Evolutionary conservation across 345 rosid species (phyloP).

Genomic region (Aquilaria yunnanensis): DNA sequence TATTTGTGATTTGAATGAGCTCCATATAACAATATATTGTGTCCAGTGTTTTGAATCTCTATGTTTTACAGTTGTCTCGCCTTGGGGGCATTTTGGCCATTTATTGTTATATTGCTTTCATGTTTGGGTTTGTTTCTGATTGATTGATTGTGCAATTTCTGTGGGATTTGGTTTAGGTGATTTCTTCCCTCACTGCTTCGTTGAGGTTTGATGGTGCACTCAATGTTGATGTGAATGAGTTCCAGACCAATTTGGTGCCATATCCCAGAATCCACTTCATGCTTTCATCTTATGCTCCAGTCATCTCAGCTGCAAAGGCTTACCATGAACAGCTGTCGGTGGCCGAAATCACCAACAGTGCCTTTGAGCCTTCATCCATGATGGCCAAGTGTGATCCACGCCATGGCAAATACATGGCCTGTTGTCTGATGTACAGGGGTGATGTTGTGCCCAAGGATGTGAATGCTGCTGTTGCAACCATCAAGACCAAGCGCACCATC

Average conservation of each 20-base stretch:
- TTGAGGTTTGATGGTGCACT: conserved; percentile 76
- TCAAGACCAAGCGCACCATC: conserved; percentile 70
- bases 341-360: conserved; percentile 56
- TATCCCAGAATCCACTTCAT: conserved; percentile 83
- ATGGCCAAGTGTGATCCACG: conserved; percentile 73
- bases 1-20: no score
- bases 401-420: conserved; percentile 88
- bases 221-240: conserved; percentile 73
- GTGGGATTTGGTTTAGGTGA: conserved; percentile 31
- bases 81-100: no score
- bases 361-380: conserved; percentile 43
- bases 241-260: conserved; percentile 77
- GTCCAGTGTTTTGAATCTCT: no score
- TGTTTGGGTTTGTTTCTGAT: neutral
- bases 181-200: conserved; percentile 74
- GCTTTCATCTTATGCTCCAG: conserved; percentile 82
- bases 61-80: neutral
- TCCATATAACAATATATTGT: no score
- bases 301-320: conserved; percentile 57
- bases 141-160: no score
- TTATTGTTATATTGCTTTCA: neutral
- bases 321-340: conserved; percentile 54
- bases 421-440: conserved; percentile 79
- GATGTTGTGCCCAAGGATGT: conserved; percentile 80
- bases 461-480: conserved; percentile 67